A percentile compares a stretch with the other conserved stretches of the same genome.
Conservation (phyloP, 2,329 filamentous ascomycete genomes). For the Ophiosphaerella narmari region DNA sequence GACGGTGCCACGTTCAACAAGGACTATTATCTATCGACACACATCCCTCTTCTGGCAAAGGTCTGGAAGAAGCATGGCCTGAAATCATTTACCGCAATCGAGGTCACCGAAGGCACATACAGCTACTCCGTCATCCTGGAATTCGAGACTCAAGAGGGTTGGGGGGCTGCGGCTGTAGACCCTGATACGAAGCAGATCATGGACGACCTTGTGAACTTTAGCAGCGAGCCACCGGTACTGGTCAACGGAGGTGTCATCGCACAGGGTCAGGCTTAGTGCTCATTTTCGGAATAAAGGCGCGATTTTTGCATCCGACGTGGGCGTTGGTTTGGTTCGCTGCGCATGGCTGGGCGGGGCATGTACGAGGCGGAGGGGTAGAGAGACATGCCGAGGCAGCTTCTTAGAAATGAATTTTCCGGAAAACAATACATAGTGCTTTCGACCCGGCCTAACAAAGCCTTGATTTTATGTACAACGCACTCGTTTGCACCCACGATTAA, state of each 20-base stretch:
- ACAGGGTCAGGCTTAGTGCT: conserved; percentile 6
- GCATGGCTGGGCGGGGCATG: background rate
- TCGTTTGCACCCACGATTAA: background rate
- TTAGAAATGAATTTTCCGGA: background rate
- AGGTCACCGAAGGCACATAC: conserved; percentile 31
- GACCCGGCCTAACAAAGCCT: background rate
- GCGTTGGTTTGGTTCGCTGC: conserved; percentile 1
- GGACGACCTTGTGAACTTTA: conserved; percentile 43
- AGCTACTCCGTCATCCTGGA: conserved; percentile 18
- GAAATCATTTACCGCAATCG: conserved; percentile 26
- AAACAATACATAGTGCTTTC: conserved; percentile 7
- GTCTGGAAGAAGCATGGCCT: conserved; percentile 50
- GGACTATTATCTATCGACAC: conserved; percentile 54
- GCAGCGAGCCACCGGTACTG: conserved; percentile 42
- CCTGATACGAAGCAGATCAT: conserved; percentile 40
- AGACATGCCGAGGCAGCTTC: background rate
- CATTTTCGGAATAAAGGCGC: background rate
- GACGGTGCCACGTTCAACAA: conserved; percentile 52
- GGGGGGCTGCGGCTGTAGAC: conserved; percentile 25
- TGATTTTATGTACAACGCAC: background rate
- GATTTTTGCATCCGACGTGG: background rate
- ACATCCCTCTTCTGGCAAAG: conserved; percentile 53
- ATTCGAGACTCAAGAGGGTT: conserved; percentile 31
- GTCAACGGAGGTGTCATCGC: conserved; percentile 25
- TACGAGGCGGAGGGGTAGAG: background rate